Base-by-base conservation (phyloP, 495 filamentous ascomycete genomes). In the Trichoderma erinaceum region DNA sequence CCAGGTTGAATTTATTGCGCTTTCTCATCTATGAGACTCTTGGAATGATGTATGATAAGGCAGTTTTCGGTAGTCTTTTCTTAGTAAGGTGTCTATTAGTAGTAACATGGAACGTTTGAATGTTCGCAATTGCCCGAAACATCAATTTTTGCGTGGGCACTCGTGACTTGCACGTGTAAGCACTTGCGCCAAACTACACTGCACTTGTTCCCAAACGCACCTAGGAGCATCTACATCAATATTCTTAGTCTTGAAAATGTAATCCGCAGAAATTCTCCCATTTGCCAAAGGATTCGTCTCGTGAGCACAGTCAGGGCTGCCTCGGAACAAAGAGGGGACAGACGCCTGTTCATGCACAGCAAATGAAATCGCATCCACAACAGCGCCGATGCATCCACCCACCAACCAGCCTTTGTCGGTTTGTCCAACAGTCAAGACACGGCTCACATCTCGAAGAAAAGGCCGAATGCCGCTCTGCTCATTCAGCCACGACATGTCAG, bases 341-440 rank as follows among this genome's bases (percentile, higher is more conserved):
- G 48, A 52, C 48, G 48, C 48, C 48, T 18, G 48, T 52, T 52
- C 48, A 52, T 52, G 48, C 48, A 52, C 18, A 52, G 1, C n/a
- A 52, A 52, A 52, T 52, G n/a, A 52, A 52, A n/a, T 52, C 48
- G 48, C 48, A 52, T 52, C 48, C 48, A 52, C 48, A 52, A 46
- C 29, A 4, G 43, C 43, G 10, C 43, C 43, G 4, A 18, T 21
- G 18, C 16, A 23, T 52, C 48, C 48, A 52, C 48, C 8, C 48
- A 5, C 43, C 13, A 18, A 46, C 18, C 18, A 46, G 43, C 43
- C 43, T 46, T 46, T 46, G 35, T 10, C 35, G 8, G 35, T 38
- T 38, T 38, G 35, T 10, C 35, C 2, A 38, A 38, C 35, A 38
- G 35, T 5, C 35, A 38, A 38, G 35, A 38, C 35, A 38, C 35